phyloP scores from a whole-genome alignment of 129 eudicot genomes.

The Centaurea solstitialis region DNA sequence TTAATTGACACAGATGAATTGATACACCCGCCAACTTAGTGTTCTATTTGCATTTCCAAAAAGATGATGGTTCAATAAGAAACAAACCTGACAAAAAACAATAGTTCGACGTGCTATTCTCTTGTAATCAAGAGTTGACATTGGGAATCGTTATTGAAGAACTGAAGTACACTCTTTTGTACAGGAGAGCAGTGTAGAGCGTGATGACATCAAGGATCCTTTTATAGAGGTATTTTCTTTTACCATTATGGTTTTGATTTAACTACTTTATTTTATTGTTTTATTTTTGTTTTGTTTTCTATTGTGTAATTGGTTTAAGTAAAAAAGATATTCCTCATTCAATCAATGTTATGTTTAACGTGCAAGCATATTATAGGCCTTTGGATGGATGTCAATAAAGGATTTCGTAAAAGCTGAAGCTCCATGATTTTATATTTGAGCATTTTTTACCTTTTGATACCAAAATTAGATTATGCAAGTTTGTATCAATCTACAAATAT shows the following conservation, averaged over 20 bases:
- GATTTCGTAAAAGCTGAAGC: not conserved
- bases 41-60: not conserved
- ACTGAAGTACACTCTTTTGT: slow-evolving; percentile 10
- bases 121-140: slow-evolving; percentile 10
- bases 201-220: slow-evolving; percentile 86
- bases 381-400: not conserved
- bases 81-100: not conserved
- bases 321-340: not conserved
- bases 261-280: not conserved
- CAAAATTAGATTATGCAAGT: no score
- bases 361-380: not conserved
- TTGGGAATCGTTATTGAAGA: slow-evolving; percentile 7
- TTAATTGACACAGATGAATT: no score
- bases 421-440: not conserved
- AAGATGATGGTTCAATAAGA: not conserved
- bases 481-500: not conserved
- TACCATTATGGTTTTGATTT: not conserved
- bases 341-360: not conserved
- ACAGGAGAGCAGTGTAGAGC: slow-evolving; percentile 95
- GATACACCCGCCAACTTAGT: not conserved
- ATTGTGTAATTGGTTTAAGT: not conserved
- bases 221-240: slow-evolving; percentile 67
- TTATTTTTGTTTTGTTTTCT: not conserved
- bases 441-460: not conserved
- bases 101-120: not conserved